A percentile compares a stretch with the other conserved stretches of the same genome.
phyloP scores from a whole-genome alignment of 805 yeast species.

The Millerago galiae region DNA sequence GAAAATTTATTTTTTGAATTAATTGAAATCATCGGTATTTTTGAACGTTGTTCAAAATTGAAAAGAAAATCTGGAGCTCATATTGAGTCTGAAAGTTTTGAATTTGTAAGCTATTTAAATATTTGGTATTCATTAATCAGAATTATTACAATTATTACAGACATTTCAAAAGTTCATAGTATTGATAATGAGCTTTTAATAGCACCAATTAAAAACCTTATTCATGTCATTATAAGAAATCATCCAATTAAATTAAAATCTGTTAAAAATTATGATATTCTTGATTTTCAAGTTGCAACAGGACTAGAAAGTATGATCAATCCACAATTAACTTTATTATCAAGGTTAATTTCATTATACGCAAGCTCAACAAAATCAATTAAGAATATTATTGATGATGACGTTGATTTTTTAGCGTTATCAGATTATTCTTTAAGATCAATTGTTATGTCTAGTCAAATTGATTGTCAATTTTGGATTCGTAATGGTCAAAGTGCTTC shows the following conservation, averaged over 20 bases:
- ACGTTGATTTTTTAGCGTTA: constrained; percentile 36
- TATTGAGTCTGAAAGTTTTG: constrained; percentile 50
- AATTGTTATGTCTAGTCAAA: constrained; percentile 55
- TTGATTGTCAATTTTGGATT: constrained; percentile 63
- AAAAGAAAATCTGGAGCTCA: constrained; percentile 62
- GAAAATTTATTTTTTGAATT: constrained; percentile 31
- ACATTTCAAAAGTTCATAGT: constrained; percentile 2
- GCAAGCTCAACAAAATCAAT: background rate
- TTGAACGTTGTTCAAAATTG: constrained; percentile 53
- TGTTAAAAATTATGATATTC: constrained; percentile 22
- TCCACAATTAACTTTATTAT: constrained; percentile 53
- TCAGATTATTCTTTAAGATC: constrained; percentile 56
- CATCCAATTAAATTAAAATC: constrained; percentile 8
- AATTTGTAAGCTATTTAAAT: constrained; percentile 43
- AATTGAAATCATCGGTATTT: constrained; percentile 41
- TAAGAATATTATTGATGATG: constrained; percentile 14
- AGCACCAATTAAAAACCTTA: background rate
- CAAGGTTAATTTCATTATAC: constrained; percentile 21
- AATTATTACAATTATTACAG: constrained; percentile 33
- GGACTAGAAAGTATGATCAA: constrained; percentile 51
- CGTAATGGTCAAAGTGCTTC: constrained; percentile 58
- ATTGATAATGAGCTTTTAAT: background rate
- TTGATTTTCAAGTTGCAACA: constrained; percentile 38
- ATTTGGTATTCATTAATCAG: constrained; percentile 37
- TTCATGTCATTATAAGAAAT: background rate